Percentiles rank a stretch among this genome's conserved stretches.
Evolutionary conservation across 495 filamentous ascomycete species (phyloP).

Genomic region (Neurospora discreta): DNA sequence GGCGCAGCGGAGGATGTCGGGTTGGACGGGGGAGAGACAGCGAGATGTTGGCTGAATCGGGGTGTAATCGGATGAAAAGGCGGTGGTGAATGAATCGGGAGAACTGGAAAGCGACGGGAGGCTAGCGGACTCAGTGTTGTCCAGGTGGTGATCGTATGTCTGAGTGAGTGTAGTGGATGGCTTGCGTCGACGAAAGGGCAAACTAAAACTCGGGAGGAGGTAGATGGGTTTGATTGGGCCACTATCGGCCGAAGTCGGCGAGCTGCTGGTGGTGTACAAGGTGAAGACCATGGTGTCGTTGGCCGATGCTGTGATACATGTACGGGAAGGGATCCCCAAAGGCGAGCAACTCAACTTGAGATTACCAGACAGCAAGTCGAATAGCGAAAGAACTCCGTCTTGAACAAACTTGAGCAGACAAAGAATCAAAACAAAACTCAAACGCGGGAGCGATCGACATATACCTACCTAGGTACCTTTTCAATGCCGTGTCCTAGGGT

Average conservation of each 20-base stretch:
- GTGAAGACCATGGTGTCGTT: conserved; percentile 14
- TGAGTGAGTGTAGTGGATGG: not conserved
- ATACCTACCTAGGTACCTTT: not conserved
- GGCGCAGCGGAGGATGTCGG: conserved; percentile 55
- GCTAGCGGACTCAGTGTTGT: not conserved
- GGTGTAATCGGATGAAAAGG: conserved; percentile 1
- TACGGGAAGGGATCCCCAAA: not conserved
- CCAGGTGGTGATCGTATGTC: not conserved
- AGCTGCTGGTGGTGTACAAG: conserved; percentile 3
- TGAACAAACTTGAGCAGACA: not conserved
- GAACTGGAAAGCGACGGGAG: conserved; percentile 19
- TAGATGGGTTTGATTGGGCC: conserved; percentile 39
- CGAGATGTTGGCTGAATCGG: not conserved
- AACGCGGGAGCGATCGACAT: not conserved
- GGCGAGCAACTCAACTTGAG: not conserved
- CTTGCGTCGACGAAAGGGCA: conserved; percentile 32
- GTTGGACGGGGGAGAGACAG: conserved; percentile 23
- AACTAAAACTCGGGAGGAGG: conserved; percentile 35
- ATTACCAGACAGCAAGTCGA: not conserved
- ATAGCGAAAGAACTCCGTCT: not conserved
- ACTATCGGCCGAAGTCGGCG: conserved; percentile 3
- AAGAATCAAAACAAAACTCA: not conserved
- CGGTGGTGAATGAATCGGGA: conserved; percentile 22
- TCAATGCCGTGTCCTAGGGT: not conserved
- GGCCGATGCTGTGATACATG: not conserved